These are phyloP conservation scores for Venturiaceae sp. DNA, from an alignment of 2,329 filamentous ascomycete species.

Conservation along the genomic window DNA sequence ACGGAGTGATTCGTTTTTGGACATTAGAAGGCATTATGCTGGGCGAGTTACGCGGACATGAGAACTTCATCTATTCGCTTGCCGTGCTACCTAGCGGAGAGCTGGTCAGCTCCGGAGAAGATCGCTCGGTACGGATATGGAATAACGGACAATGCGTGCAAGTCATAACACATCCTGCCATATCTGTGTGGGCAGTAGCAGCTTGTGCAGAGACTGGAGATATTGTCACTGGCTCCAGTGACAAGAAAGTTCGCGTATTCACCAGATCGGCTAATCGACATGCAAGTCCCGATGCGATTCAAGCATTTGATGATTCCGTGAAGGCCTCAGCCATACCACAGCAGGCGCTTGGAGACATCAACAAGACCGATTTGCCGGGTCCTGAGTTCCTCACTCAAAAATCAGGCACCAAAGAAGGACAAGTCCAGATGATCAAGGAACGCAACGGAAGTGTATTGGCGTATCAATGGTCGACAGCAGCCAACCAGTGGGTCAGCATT, in stretches of 20 bases:
- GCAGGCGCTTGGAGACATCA: slow-evolving; percentile 66
- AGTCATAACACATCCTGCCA: slow-evolving; percentile 93
- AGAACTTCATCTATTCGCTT: slow-evolving; percentile 89
- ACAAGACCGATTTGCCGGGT: slow-evolving; percentile 85
- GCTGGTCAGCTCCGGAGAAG: slow-evolving; percentile 83
- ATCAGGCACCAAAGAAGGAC: slow-evolving; percentile 88
- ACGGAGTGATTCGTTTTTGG: slow-evolving; percentile 82
- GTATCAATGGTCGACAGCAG: slow-evolving; percentile 69
- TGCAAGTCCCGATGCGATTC: slow-evolving; percentile 58
- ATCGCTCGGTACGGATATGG: slow-evolving; percentile 90
- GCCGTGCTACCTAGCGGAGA: slow-evolving; percentile 71
- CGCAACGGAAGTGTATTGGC: slow-evolving; percentile 73
- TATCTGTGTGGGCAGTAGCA: slow-evolving; percentile 93
- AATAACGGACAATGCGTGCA: slow-evolving; percentile 73
- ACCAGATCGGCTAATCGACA: slow-evolving; percentile 59
- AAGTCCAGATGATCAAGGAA: slow-evolving; percentile 86
- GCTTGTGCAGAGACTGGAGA: slow-evolving; percentile 74
- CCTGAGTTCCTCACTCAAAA: slow-evolving; percentile 77
- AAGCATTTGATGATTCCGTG: slow-evolving; percentile 72
- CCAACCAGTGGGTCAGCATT: slow-evolving; percentile 69
- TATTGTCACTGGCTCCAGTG: slow-evolving; percentile 88
- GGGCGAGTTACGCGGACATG: slow-evolving; percentile 74
- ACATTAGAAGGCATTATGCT: slow-evolving; percentile 69
- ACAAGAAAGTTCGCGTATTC: slow-evolving; percentile 77
- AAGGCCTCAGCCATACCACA: slow-evolving; percentile 78